phyloP scores from a whole-genome alignment of 176 grass and related monocot genomes.

The Triticum monococcum region DNA sequence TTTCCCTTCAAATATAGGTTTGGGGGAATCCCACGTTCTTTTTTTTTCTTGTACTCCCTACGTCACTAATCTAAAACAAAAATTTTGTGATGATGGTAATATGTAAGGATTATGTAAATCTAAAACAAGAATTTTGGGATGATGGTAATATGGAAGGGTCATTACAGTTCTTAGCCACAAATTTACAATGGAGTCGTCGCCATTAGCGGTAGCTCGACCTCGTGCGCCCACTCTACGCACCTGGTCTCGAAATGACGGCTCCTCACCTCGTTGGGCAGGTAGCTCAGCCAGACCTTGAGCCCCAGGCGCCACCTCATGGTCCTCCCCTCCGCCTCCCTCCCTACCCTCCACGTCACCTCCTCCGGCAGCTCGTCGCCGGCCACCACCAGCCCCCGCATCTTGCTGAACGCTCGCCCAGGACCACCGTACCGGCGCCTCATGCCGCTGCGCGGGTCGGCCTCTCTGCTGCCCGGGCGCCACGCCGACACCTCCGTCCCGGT shows the following conservation, averaged over 20 bases:
- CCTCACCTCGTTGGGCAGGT: conserved; percentile 71
- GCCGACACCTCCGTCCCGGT: conserved; percentile 66
- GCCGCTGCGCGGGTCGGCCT: conserved; percentile 49
- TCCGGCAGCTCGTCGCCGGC: conserved; percentile 70
- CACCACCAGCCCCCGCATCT: conserved; percentile 68
- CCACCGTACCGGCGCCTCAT: conserved; percentile 58
- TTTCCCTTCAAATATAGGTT: no score
- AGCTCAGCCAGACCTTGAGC: conserved; percentile 70
- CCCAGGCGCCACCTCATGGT: conserved; percentile 69
- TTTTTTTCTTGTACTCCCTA: no score
- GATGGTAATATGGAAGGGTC: no score
- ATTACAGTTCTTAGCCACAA: neutral
- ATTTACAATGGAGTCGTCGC: neutral
- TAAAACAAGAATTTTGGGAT: no score
- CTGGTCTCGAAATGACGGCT: conserved; percentile 71
- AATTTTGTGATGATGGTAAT: no score
- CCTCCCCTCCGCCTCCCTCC: conserved; percentile 67
- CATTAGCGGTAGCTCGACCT: conserved; percentile 63
- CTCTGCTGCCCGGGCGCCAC: conserved; percentile 37
- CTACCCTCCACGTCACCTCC: conserved; percentile 76
- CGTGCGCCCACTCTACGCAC: conserved; percentile 74
- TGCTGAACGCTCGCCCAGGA: conserved; percentile 69
- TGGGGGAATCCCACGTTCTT: no score
- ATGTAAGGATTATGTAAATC: neutral
- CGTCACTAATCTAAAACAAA: no score